phyloP scores from a whole-genome alignment of 148 eudicot genomes.

The Rheum nobile region DNA sequence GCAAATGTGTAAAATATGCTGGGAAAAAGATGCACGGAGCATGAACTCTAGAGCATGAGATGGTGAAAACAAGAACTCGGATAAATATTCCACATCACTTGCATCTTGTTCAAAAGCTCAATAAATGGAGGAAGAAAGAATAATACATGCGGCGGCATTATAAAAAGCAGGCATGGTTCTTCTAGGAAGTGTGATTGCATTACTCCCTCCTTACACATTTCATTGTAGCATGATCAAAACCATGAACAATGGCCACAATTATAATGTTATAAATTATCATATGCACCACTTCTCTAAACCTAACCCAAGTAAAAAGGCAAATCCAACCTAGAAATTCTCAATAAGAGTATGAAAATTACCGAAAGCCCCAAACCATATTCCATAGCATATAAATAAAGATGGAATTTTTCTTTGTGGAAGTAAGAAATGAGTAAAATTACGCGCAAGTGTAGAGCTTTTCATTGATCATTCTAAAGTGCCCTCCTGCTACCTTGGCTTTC shows the following conservation, averaged over 20 bases:
- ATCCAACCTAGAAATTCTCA: background rate
- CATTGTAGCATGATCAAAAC: background rate
- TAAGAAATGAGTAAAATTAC: conserved; percentile 32
- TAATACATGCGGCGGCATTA: background rate
- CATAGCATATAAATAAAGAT: background rate
- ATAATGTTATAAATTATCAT: background rate
- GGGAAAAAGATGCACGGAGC: background rate
- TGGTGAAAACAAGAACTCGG: background rate
- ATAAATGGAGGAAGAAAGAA: background rate
- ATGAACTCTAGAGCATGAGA: background rate
- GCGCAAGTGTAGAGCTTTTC: conserved; percentile 98
- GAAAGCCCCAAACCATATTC: background rate
- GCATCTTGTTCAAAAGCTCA: background rate
- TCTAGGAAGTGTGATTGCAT: background rate
- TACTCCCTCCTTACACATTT: background rate
- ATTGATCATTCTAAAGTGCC: conserved; percentile 89
- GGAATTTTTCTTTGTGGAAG: background rate
- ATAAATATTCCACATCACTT: background rate
- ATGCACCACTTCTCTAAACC: background rate
- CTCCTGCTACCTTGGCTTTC: conserved; percentile 80
- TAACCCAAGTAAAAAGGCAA: background rate
- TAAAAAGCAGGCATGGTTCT: background rate
- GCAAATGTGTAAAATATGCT: too few species aligned
- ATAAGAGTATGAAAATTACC: background rate
- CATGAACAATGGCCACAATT: background rate